Conservation (phyloP, 257 asterid species). For the Solanum neorickii region DNA sequence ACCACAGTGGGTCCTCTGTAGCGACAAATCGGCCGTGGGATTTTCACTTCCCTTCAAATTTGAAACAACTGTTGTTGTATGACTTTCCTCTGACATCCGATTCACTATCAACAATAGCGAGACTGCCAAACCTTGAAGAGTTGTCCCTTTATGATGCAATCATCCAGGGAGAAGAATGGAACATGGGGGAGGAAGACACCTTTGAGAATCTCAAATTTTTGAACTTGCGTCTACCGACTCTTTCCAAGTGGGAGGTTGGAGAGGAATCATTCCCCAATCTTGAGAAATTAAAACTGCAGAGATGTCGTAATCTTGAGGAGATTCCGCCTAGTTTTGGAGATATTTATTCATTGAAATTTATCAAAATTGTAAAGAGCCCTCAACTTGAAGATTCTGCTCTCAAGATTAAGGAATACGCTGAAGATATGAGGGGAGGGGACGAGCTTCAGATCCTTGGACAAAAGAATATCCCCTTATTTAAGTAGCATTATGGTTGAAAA, state of each 20-base stretch:
- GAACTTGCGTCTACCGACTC: rapidly evolving
- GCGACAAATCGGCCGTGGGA: not conserved
- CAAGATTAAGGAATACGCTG: not conserved
- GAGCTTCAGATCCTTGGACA: not conserved
- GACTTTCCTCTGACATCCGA: not conserved
- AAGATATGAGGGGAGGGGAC: not conserved
- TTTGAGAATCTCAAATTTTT: not conserved
- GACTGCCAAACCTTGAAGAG: not conserved
- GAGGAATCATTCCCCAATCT: not conserved
- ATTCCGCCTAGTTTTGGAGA: not conserved
- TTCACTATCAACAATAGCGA: not conserved
- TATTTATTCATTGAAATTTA: not conserved
- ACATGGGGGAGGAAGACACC: not conserved
- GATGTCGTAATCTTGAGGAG: not conserved
- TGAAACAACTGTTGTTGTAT: rapidly evolving
- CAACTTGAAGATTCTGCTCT: not conserved
- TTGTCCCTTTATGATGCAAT: rapidly evolving
- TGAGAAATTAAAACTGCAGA: not conserved
- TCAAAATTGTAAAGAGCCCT: not conserved
- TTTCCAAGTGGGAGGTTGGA: not conserved
- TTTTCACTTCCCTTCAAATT: not conserved
- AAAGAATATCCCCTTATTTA: not conserved
- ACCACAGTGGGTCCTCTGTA: not conserved
- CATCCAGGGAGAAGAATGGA: not conserved
- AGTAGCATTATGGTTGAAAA: no score